Conservation (phyloP, 2,329 filamentous ascomycete genomes). For the Arthrobotrys musiformis region DNA sequence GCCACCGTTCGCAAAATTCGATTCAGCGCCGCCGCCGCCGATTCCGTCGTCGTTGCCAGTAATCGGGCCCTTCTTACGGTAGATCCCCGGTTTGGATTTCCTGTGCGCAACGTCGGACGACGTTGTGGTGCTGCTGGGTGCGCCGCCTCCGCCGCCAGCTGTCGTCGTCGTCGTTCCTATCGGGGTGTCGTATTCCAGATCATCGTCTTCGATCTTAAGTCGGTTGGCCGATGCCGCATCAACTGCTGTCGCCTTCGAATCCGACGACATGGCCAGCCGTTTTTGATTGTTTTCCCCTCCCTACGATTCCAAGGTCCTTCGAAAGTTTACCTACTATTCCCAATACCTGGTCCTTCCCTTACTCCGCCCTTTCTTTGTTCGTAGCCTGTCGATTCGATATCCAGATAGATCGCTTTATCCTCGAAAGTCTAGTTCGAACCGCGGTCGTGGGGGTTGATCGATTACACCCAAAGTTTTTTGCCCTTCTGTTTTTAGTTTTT, state of each 20-base stretch:
- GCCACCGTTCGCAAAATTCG: constrained; percentile 41
- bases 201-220: constrained; percentile 41
- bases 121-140: constrained; percentile 29
- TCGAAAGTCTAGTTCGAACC: no score
- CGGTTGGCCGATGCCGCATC: constrained; percentile 41
- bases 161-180: constrained; percentile 1
- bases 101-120: constrained; percentile 53
- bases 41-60: constrained; percentile 9
- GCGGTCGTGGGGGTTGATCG: no score
- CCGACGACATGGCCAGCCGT: constrained; percentile 49
- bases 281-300: background rate
- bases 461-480: background rate
- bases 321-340: background rate
- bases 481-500: background rate
- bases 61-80: constrained; percentile 55
- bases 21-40: constrained; percentile 36
- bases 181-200: constrained; percentile 44
- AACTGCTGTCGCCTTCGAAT: constrained; percentile 22
- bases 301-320: no score
- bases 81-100: constrained; percentile 41
- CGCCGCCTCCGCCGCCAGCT: constrained; percentile 5
- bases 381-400: constrained; percentile 1
- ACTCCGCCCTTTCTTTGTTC: background rate
- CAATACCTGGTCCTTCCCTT: background rate
- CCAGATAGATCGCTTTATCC: background rate